phyloP scores from a whole-genome alignment of 805 yeast species.

The Komagataella ulmi region DNA sequence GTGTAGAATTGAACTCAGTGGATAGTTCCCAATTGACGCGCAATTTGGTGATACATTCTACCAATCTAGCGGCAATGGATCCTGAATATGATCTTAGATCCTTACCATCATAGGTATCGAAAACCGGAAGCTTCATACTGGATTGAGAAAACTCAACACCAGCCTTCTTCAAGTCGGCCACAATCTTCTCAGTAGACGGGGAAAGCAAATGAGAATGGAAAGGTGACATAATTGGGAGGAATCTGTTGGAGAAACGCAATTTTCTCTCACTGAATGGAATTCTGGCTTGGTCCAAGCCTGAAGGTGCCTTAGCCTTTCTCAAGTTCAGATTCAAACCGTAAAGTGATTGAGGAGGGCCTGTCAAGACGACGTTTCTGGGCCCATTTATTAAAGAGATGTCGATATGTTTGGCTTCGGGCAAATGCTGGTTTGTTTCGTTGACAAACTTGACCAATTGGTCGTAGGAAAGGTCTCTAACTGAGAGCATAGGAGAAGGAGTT shows the following conservation, averaged over 20 bases:
- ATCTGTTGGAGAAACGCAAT: constrained; percentile 83
- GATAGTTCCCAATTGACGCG: constrained; percentile 95
- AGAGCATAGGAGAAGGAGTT: constrained; percentile 93
- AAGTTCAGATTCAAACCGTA: constrained; percentile 89
- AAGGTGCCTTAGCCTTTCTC: constrained; percentile 88
- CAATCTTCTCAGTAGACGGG: constrained; percentile 55
- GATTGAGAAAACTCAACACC: constrained; percentile 41
- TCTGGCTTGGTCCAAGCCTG: constrained; percentile 92
- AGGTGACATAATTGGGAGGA: constrained; percentile 91
- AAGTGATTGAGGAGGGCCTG: constrained; percentile 97
- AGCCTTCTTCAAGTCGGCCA: constrained; percentile 48
- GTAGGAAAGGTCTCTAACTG: constrained; percentile 75
- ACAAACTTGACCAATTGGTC: constrained; percentile 71
- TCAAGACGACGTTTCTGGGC: constrained; percentile 86
- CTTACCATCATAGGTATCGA: constrained; percentile 75
- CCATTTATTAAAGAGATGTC: constrained; percentile 89
- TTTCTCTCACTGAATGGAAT: constrained; percentile 91
- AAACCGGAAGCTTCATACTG: constrained; percentile 73
- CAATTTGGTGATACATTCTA: constrained; percentile 72
- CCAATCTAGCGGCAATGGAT: constrained; percentile 54
- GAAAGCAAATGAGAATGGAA: constrained; percentile 85
- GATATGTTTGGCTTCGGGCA: constrained; percentile 85
- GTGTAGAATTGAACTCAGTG: constrained; percentile 71
- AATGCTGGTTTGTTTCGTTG: constrained; percentile 80
- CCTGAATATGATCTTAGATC: constrained; percentile 50